phyloP scores from a whole-genome alignment of 1,139 yeast species.

The Zygosaccharomyces pseudobailii region DNA sequence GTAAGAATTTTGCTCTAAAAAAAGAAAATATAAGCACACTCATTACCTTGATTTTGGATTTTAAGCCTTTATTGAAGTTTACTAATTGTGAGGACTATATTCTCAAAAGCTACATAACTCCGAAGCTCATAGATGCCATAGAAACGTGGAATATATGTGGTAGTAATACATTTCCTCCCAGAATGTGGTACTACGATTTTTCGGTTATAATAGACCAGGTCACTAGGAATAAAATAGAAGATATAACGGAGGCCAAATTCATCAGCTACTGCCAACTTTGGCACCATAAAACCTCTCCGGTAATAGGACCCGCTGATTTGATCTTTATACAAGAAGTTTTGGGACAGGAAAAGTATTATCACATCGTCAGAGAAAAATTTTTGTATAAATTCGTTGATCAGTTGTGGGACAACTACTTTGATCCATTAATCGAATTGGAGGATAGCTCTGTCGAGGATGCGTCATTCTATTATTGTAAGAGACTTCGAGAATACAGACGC shows the following conservation, averaged over 20 bases:
- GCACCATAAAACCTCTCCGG: conserved; percentile 31
- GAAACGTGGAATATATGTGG: conserved; percentile 34
- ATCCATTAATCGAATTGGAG: conserved; percentile 24
- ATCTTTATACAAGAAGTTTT: conserved; percentile 38
- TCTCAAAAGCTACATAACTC: conserved; percentile 34
- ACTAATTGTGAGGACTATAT: conserved; percentile 24
- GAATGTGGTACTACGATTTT: conserved; percentile 19
- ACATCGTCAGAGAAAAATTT: conserved; percentile 29
- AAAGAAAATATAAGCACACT: conserved; percentile 18
- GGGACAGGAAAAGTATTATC: conserved; percentile 32
- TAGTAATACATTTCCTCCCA: conserved; percentile 8
- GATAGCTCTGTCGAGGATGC: conserved; percentile 11
- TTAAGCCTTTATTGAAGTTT: conserved; percentile 40
- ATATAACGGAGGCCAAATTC: conserved; percentile 28
- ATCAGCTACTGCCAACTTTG: conserved; percentile 33
- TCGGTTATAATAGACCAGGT: conserved; percentile 11
- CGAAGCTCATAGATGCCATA: conserved; percentile 37
- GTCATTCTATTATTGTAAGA: conserved; percentile 15
- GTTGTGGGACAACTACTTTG: conserved; percentile 26
- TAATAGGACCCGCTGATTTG: conserved; percentile 29
- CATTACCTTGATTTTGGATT: conserved; percentile 39
- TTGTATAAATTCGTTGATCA: conserved; percentile 36
- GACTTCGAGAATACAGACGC: conserved; percentile 11
- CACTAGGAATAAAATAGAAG: conserved; percentile 5
- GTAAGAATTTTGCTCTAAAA: conserved; percentile 13